These are phyloP conservation scores for Biscutella auriculata DNA, from an alignment of 441 rosid species.

Conservation along the genomic window DNA sequence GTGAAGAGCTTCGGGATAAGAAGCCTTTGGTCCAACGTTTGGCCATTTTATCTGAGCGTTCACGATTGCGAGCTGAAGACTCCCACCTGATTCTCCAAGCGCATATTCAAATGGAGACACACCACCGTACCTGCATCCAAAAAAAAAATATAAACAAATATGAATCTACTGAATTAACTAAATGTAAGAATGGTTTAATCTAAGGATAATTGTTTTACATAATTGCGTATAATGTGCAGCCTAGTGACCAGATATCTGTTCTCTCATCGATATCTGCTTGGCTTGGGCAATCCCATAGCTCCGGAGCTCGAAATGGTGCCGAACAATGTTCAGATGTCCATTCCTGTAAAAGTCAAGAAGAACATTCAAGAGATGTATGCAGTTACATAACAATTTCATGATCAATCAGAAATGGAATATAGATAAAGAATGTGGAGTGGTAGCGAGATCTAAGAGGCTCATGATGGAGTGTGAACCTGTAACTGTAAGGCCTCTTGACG, in stretches of 20 bases:
- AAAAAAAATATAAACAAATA: too few species aligned
- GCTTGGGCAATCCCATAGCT: constrained; percentile 98
- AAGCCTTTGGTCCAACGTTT: constrained; percentile 56
- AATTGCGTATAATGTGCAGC: constrained; percentile 93
- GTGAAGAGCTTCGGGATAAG: constrained; percentile 80
- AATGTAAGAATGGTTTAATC: too few species aligned
- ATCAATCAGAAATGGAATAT: not conserved
- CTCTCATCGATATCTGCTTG: constrained; percentile 90
- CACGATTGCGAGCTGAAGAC: constrained; percentile 79
- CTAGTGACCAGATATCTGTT: constrained; percentile 96
- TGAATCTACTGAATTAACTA: too few species aligned
- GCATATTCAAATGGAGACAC: constrained; percentile 95
- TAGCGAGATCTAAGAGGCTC: not conserved
- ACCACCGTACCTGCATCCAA: constrained; percentile 71
- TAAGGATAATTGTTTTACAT: constrained; percentile 46
- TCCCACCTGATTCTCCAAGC: constrained; percentile 95
- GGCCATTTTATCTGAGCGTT: constrained; percentile 98
- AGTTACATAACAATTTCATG: not conserved
- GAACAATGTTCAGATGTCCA: constrained; percentile 97
- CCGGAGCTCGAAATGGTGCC: constrained; percentile 99
- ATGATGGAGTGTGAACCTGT: constrained; percentile 41
- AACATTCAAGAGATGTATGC: not conserved
- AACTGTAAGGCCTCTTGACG: constrained; percentile 87
- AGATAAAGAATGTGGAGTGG: not conserved
- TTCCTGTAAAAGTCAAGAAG: constrained; percentile 35